Evolutionary conservation across 2,329 filamentous ascomycete species (phyloP), one percentile per base, ranked within the genome.

Genomic region (Pyrenophora graminea): DNA sequence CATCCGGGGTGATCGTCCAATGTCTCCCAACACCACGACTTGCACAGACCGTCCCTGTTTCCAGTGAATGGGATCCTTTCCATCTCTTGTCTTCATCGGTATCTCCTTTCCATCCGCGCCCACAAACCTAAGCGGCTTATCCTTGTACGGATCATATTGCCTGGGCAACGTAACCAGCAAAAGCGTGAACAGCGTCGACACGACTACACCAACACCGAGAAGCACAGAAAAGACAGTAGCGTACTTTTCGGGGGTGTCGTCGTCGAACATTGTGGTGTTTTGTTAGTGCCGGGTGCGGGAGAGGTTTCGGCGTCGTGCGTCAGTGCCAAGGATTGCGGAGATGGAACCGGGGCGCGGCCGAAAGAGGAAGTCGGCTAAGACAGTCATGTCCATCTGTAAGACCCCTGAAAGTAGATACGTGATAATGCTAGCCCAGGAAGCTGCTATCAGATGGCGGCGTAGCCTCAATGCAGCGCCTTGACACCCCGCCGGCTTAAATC

Each of bases 1-100:
- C 93, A 99, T 99, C 49, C 94, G 90, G 42, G 94, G 94, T 70
- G 93, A 97, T 39, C 92, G 85, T 33, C 94, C 94, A 71, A 99
- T 92, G 69, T 99, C 94, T 38, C 94, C 94, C 23, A 99, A 82
- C 15, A 99, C 94, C 13, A 99, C 81, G 45, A 99, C 85, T 73
- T 96, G 91, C 37, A 93, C 82, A 0, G 80, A 82, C 31, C 77
- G 74, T 51, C 80, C 75, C 32, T 65, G 61, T 42, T 69, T 71
- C 45, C 55, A 66, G 23, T 46, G 38, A 17, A 51, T n/a, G 3
- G 58, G 55, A 12, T 63, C 53, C 37, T 60, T 64, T 12, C 59
- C 64, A 48, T 68, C 59, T 43, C 39, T 61, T 27, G 48, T 55
- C 31, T 55, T 61, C 44, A 52, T 45, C 32, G 64, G 51, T 23